Percentiles rank a stretch among this genome's conserved stretches.
These are phyloP conservation scores for Fragaria ananassa DNA, from an alignment of 306 rosid genomes.

Conservation along the genomic window DNA sequence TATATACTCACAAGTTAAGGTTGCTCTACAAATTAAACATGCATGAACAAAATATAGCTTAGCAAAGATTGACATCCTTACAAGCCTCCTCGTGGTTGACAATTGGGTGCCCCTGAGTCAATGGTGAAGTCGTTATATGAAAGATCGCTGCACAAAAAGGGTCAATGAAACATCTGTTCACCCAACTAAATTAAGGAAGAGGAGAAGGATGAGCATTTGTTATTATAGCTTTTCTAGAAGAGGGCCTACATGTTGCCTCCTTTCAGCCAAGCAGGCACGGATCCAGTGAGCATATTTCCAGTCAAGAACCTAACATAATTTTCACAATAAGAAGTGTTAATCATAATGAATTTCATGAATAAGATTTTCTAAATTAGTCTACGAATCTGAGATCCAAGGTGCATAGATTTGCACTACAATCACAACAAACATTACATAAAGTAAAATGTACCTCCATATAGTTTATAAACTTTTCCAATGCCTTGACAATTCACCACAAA, in stretches of 20 bases:
- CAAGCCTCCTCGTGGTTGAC: constrained; percentile 38
- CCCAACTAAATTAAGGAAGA: background rate
- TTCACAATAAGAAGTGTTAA: too few relatives aligned
- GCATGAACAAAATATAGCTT: background rate
- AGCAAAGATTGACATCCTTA: constrained; percentile 33
- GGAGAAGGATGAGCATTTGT: background rate
- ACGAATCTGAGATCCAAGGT: background rate
- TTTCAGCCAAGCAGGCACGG: constrained; percentile 37
- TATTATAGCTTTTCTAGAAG: background rate
- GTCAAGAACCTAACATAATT: constrained; percentile 49
- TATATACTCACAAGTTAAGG: background rate
- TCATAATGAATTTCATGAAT: background rate
- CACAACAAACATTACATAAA: background rate
- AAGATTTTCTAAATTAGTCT: background rate
- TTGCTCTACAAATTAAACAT: background rate
- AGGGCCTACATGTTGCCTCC: constrained; percentile 44
- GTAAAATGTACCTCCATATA: background rate
- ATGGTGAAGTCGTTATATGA: constrained; percentile 50
- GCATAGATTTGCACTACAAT: background rate
- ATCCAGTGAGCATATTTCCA: constrained; percentile 53
- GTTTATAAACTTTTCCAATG: background rate
- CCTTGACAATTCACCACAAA: background rate
- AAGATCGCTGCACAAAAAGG: constrained; percentile 40
- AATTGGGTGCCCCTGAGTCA: constrained; percentile 27
- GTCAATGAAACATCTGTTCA: background rate